Evolutionary conservation across 345 rosid genomes (phyloP).

Genomic region (Toxicodendron radicans): DNA sequence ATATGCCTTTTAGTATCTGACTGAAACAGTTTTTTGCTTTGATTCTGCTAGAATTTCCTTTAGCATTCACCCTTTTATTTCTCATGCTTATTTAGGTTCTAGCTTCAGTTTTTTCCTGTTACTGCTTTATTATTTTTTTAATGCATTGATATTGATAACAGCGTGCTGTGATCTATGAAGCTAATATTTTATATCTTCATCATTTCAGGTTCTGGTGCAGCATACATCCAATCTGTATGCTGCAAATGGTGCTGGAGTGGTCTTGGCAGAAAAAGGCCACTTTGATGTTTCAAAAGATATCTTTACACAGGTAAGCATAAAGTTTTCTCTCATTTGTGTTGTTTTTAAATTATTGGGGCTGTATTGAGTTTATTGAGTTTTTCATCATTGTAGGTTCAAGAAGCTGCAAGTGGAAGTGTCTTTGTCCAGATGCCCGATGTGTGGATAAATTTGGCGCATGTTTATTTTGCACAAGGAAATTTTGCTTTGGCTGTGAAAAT

Average conservation of each 20-base stretch:
- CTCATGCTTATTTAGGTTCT: background rate
- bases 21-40: background rate
- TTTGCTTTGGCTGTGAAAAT: slow-evolving; percentile 93
- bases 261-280: slow-evolving; percentile 96
- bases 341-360: slow-evolving; percentile 11
- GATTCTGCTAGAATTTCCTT: background rate
- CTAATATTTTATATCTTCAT: slow-evolving; percentile 7
- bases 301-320: slow-evolving; percentile 70
- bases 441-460: slow-evolving; percentile 98
- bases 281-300: slow-evolving; percentile 95
- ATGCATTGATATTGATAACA: background rate
- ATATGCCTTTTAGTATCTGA: slow-evolving; percentile 2
- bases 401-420: slow-evolving; percentile 97
- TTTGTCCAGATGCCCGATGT: slow-evolving; percentile 98
- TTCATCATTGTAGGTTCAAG: slow-evolving; percentile 72
- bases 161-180: background rate
- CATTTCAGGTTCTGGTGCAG: slow-evolving; percentile 77
- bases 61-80: background rate
- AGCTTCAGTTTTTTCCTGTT: slow-evolving; percentile 1
- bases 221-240: slow-evolving; percentile 90
- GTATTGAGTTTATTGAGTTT: slow-evolving; percentile 7
- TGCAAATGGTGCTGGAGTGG: slow-evolving; percentile 95
- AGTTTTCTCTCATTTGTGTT: slow-evolving; percentile 17
- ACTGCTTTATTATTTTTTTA: background rate
- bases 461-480: slow-evolving; percentile 95